Percentiles rank a stretch among this genome's conserved stretches.
Conservation (phyloP, 768 basidiomycete genomes). For the Coprinellus micaceus region DNA sequence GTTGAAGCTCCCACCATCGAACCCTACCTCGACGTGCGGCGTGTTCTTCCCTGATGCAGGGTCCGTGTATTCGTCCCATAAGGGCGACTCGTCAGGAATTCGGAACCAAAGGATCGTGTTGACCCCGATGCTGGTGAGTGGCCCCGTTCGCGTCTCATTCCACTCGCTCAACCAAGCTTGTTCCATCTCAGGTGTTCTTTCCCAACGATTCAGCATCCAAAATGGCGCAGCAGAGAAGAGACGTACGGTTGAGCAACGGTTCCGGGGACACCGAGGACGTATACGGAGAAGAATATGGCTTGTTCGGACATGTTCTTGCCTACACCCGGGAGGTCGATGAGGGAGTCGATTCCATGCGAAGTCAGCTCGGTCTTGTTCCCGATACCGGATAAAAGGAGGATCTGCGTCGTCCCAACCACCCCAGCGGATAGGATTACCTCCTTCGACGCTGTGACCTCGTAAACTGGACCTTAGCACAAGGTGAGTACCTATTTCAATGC, state of each 20-base stretch:
- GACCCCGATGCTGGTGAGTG: slow-evolving; percentile 18
- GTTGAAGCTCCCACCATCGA: neutral
- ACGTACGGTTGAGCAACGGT: slow-evolving; percentile 8
- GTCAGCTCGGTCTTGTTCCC: slow-evolving; percentile 13
- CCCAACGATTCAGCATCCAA: neutral
- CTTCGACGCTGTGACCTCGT: slow-evolving; percentile 36
- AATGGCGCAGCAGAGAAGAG: neutral
- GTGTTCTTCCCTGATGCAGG: slow-evolving; percentile 27
- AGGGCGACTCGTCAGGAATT: slow-evolving; percentile 19
- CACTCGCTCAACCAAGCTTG: slow-evolving; percentile 7
- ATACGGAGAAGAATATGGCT: slow-evolving; percentile 16
- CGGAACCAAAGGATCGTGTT: slow-evolving; percentile 26
- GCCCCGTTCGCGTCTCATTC: slow-evolving; percentile 13
- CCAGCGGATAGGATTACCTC: slow-evolving; percentile 43
- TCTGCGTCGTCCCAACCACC: slow-evolving; percentile 18
- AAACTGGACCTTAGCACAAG: neutral
- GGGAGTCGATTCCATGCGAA: slow-evolving; percentile 11
- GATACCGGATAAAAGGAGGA: slow-evolving; percentile 23
- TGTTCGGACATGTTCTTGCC: slow-evolving; percentile 23
- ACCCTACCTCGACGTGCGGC: slow-evolving; percentile 28
- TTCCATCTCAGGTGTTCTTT: slow-evolving; percentile 3
- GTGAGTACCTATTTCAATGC: neutral
- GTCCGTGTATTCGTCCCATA: slow-evolving; percentile 17
- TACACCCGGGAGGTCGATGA: slow-evolving; percentile 18
- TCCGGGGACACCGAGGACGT: slow-evolving; percentile 3